Percentiles rank a stretch among this genome's conserved stretches.
phyloP scores from a whole-genome alignment of 352 stramenopile species.

The Pythium rhizo-oryzae region DNA sequence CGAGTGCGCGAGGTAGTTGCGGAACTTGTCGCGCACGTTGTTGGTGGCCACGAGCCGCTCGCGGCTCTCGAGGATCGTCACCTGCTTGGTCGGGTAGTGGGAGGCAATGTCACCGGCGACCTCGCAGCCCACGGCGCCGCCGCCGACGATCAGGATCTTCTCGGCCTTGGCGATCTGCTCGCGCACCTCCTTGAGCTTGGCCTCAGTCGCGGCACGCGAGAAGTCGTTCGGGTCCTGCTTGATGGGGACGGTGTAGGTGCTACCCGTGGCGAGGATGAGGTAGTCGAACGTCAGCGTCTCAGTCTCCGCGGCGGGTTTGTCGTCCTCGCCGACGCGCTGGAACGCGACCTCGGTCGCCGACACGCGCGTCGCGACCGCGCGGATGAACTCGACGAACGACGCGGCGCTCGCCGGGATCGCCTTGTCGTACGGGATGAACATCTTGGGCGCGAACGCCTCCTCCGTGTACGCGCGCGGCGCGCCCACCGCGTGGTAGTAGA shows the following conservation, averaged over 20 bases:
- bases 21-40: constrained; percentile 56
- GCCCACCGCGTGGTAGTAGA: constrained; percentile 51
- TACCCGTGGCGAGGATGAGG: constrained; percentile 36
- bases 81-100: constrained; percentile 56
- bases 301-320: constrained; percentile 12
- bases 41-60: constrained; percentile 39
- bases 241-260: constrained; percentile 34
- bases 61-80: constrained; percentile 55
- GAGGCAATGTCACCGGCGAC: constrained; percentile 60
- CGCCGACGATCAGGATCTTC: constrained; percentile 57
- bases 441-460: constrained; percentile 44
- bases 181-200: constrained; percentile 35
- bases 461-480: constrained; percentile 59
- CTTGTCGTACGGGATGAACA: constrained; percentile 74
- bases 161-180: constrained; percentile 40
- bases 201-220: constrained; percentile 30
- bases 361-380: constrained; percentile 26
- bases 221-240: constrained; percentile 24
- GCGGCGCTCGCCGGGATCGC: constrained; percentile 37
- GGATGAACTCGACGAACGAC: constrained; percentile 24
- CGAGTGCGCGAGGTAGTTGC: constrained; percentile 31
- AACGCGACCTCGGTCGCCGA: constrained; percentile 26
- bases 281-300: constrained; percentile 33
- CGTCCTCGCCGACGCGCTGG: constrained; percentile 25
- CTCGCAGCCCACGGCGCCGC: constrained; percentile 59